Percentiles rank a stretch among this genome's conserved stretches.
phyloP scores from a whole-genome alignment of 164 flowering plant genomes.

The Tetracentron sinense region DNA sequence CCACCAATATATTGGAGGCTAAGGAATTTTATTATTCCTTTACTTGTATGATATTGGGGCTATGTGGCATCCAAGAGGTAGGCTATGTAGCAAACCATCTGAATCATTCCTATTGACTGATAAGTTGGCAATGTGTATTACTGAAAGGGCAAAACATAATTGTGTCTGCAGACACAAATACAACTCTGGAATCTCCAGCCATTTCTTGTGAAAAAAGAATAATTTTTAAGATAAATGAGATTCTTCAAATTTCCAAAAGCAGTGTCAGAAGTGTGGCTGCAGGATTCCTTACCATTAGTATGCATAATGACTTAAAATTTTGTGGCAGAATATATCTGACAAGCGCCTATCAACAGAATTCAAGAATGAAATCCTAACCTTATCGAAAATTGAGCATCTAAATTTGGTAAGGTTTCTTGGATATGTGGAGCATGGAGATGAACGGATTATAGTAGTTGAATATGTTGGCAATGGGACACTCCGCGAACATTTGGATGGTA shows the following conservation, averaged over 20 bases:
- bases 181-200: neutral
- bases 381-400: constrained; percentile 65
- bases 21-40: neutral
- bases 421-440: constrained; percentile 52
- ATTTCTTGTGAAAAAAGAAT: neutral
- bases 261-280: neutral
- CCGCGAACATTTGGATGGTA: constrained; percentile 73
- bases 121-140: neutral
- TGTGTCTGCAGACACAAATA: neutral
- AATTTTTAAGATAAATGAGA: too few species aligned
- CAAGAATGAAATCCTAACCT: constrained; percentile 52
- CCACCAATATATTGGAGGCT: neutral
- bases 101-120: neutral
- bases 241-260: neutral
- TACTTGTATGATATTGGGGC: neutral
- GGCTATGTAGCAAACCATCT: neutral
- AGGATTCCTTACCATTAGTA: neutral
- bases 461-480: constrained; percentile 67
- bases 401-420: constrained; percentile 67
- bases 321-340: constrained; percentile 43
- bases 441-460: constrained; percentile 54
- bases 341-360: constrained; percentile 34
- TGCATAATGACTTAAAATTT: constrained; percentile 2
- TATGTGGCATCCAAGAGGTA: neutral
- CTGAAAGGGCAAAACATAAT: neutral